A percentile compares a stretch with the other conserved stretches of the same genome.
Evolutionary conservation across 1,284 basidiomycete species (phyloP).

Genomic region (Butyriboletus regius): DNA sequence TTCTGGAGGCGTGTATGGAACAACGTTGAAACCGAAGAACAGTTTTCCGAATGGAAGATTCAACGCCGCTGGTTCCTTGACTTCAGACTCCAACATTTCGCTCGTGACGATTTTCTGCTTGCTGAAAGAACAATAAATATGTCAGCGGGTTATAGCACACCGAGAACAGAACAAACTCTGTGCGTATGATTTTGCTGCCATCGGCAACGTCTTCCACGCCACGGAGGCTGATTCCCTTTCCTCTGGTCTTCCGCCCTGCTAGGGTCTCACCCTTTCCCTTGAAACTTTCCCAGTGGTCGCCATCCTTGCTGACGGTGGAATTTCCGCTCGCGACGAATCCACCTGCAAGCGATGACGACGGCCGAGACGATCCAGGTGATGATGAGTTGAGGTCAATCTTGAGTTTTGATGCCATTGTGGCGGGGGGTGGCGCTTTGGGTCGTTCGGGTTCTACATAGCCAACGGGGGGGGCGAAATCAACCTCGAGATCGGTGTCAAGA

Average conservation of each 20-base stretch:
- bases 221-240: conserved; percentile 78
- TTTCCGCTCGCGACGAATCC: conserved; percentile 52
- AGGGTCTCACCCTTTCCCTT: conserved; percentile 88
- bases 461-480: conserved; percentile 71
- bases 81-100: conserved; percentile 66
- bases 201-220: conserved; percentile 73
- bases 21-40: conserved; percentile 85
- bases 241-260: conserved; percentile 81
- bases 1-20: conserved; percentile 57
- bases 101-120: conserved; percentile 81
- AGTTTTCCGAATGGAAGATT: conserved; percentile 87
- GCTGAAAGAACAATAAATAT: conserved; percentile 39
- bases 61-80: conserved; percentile 81
- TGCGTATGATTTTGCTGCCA: conserved; percentile 79
- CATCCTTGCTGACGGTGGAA: conserved; percentile 59
- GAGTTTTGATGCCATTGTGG: conserved; percentile 95
- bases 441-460: conserved; percentile 86
- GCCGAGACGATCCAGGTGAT: conserved; percentile 73
- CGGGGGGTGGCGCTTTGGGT: conserved; percentile 69
- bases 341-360: conserved; percentile 65
- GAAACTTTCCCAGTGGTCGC: conserved; percentile 84
- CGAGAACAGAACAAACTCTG: conserved; percentile 57
- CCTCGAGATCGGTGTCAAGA: conserved; percentile 93
- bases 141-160: conserved; percentile 10
- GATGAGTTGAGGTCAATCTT: conserved; percentile 86